Conservation (phyloP, 2,329 filamentous ascomycete species). For the Ophiostoma sp. region DNA sequence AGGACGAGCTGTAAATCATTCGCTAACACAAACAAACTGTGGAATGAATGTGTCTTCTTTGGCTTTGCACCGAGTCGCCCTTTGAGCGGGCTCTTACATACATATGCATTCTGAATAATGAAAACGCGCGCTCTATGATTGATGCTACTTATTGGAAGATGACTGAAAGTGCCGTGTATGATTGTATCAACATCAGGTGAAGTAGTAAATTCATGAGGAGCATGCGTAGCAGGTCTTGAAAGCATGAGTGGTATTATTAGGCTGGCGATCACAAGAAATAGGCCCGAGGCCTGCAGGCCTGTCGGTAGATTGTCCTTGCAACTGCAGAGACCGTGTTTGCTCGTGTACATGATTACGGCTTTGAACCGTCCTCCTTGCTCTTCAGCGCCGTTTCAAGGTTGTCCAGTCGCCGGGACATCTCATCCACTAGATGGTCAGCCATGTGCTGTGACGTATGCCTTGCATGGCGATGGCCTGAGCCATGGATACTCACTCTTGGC, state of each 20-base stretch:
- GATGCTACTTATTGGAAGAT: neutral
- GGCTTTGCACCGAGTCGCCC: no score
- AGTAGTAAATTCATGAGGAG: neutral
- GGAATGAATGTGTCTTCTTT: no score
- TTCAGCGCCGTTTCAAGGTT: slow-evolving; percentile 70
- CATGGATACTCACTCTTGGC: slow-evolving; percentile 65
- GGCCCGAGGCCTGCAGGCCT: no score
- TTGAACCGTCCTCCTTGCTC: slow-evolving; percentile 39
- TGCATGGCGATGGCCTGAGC: no score
- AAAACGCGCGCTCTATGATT: neutral
- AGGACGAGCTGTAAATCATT: slow-evolving; percentile 62
- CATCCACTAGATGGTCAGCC: slow-evolving; percentile 62
- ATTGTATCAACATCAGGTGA: neutral
- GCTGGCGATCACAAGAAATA: neutral
- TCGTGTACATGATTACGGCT: slow-evolving; percentile 18
- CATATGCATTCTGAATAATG: neutral
- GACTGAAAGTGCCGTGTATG: neutral
- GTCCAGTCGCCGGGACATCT: slow-evolving; percentile 83
- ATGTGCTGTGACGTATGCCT: no score
- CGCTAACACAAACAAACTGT: slow-evolving; percentile 16
- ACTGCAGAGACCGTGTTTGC: neutral
- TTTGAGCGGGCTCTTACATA: neutral
- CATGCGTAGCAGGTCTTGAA: neutral
- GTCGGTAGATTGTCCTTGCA: neutral
- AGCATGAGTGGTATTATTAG: neutral